phyloP scores from a whole-genome alignment of 306 rosid genomes.

The Sesbania bispinosa region DNA sequence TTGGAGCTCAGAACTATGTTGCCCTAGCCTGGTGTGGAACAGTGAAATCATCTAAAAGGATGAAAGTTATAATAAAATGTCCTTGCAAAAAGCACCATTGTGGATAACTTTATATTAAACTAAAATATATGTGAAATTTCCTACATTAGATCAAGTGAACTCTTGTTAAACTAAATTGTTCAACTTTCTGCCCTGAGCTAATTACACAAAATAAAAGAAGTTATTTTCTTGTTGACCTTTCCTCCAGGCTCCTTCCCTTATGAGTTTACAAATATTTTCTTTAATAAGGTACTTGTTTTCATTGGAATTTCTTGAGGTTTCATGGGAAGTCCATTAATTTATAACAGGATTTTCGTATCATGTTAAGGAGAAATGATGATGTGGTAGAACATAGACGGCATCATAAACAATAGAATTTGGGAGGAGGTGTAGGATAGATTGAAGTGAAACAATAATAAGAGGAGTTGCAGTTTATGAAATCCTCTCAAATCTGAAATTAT shows the following conservation, averaged over 20 bases:
- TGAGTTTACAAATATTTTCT: neutral
- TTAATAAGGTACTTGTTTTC: neutral
- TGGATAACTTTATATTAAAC: neutral
- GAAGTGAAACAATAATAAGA: too few relatives aligned
- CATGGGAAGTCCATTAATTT: neutral
- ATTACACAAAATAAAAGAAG: neutral
- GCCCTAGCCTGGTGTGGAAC: neutral
- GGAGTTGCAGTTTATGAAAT: too few relatives aligned
- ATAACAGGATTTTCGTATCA: too few relatives aligned
- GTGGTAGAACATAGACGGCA: too few relatives aligned
- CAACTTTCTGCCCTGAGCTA: neutral
- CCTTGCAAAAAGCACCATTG: neutral
- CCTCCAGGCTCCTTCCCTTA: neutral
- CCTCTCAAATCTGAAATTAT: neutral
- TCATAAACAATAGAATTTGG: too few relatives aligned
- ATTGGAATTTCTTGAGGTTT: neutral
- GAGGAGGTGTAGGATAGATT: too few relatives aligned
- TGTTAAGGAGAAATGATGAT: too few relatives aligned
- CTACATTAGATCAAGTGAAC: neutral
- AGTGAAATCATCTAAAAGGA: neutral
- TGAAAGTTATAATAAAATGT: neutral
- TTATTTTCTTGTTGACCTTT: neutral
- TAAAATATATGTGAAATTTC: neutral
- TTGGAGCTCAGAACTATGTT: conserved; percentile 6
- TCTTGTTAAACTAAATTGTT: neutral